Evolutionary conservation across 345 rosid genomes (phyloP), one percentile per base, ranked within the genome.

Genomic region (Crucihimalaya himalaica): DNA sequence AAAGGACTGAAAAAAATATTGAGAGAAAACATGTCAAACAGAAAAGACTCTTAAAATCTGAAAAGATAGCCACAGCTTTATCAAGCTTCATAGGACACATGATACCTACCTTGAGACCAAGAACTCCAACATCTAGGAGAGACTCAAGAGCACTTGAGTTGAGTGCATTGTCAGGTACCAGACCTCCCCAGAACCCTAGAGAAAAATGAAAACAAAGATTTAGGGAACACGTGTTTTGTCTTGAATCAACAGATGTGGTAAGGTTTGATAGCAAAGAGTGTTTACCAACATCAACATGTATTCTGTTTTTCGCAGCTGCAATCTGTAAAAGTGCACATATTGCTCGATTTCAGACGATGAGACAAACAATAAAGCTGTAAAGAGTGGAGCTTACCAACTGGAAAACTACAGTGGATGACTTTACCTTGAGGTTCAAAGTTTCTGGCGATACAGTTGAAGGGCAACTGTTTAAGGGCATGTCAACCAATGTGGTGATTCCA

Each of bases 151-250:
- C 83, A 68, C 76, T 85, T 77, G 86, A 79, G 64, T 92, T 86
- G 20, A 81, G 86, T 66, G 99, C 99, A 83, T 95, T 95, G 32
- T 81, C 97, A 68, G 99, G 97, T 63, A 90, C 97, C 53, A 92
- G 81, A 71, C 99, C 97, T 72, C 99, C 99, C 99, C 99, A 95
- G 50, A 95, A 95, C 56, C 99, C 99, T 92, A 81, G 55, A 80
- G 42, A 65, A 20, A 56, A 25, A 27, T 20, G 28, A 31, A 34
- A 45, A 23, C 19, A 42, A 12, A 35, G 4, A 37, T 10, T 71
- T 68, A 47, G 39, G 27, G 16, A 53, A 55, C 3, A 6, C 15
- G 4, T 20, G 13, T 16, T 12, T 52, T 31, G 23, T 63, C 20
- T 70, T 68, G 43, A 20, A 51, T 39, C 71, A 54, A 79, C 32